Evolutionary conservation across 2,329 filamentous ascomycete genomes (phyloP), one percentile per base, ranked within the genome.

Genomic region (Aspergillus japonicus): DNA sequence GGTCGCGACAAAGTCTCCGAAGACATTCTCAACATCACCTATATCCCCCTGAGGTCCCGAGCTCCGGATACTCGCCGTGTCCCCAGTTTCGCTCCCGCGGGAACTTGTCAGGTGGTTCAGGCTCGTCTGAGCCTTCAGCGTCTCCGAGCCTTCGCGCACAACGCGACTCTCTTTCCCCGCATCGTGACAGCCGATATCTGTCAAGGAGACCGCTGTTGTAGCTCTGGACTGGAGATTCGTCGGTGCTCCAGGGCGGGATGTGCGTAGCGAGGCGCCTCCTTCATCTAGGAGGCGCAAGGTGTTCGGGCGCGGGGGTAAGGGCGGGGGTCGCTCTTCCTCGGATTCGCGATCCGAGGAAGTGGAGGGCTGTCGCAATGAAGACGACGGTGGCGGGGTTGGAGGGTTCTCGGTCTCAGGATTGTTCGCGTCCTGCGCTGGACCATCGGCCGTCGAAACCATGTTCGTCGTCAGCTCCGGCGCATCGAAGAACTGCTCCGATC

Each of bases 141-240:
- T 71, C 11, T 64, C 69, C 8, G 69, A 67, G 35, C 66, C 67
- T n/a, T 64, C 67, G 56, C 72, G 74, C 49, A 71, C 62, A 50
- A 69, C 75, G 68, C 89, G 89, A 1, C 85, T 88, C 42, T 89
- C 87, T 60, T 86, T 82, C 21, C 85, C 85, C 60, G 85, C 87
- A 72, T 91, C 90, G 11, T 86, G 82, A 0, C 89, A 91, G 67
- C 91, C 89, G 57, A 93, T 88, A 66, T 94, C 92, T 62, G 92
- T 83, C 16, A 91, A 84, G 0, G 92, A 94, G 14, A 98, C 71
- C 10, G 92, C 92, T 0, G 92, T 97, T 3, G 93, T 97, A 51
- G 94, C 87, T 60, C 86, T 87, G 1, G 89, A 87, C 58, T 80
- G 77, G 24, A 82, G 67, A 33, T 67, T 71, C 29, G 75, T 66